phyloP scores from a whole-genome alignment of 805 yeast species.

The Candida maesae region DNA sequence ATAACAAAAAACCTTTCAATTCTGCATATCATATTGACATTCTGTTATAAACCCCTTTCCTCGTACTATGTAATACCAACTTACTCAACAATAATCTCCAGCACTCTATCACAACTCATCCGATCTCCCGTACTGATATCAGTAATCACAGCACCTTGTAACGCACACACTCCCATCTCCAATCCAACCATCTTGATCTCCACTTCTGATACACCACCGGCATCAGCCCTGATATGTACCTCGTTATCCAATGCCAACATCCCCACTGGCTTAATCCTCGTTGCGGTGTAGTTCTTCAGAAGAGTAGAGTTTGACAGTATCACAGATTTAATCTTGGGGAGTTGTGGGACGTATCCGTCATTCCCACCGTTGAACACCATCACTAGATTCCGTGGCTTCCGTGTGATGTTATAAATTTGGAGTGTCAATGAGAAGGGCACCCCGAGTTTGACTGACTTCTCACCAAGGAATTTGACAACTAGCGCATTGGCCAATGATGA shows the following conservation, averaged over 20 bases:
- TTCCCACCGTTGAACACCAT: conserved; percentile 33
- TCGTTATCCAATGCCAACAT: conserved; percentile 63
- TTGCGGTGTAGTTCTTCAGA: conserved; percentile 33
- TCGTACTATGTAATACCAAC: no score
- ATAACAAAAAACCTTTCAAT: no score
- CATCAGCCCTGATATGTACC: conserved; percentile 49
- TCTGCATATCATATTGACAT: no score
- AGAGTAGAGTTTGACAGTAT: conserved; percentile 24
- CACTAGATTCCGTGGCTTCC: conserved; percentile 47
- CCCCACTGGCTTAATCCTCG: conserved; percentile 47
- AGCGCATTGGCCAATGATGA: conserved; percentile 29
- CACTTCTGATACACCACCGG: conserved; percentile 61
- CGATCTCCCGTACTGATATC: conserved; percentile 65
- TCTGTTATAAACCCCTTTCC: no score
- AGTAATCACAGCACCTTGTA: conserved; percentile 62
- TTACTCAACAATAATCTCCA: conserved; percentile 54
- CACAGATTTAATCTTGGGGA: conserved; percentile 25
- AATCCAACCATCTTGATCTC: conserved; percentile 58
- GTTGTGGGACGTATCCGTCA: conserved; percentile 18
- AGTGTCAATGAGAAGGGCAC: conserved; percentile 58
- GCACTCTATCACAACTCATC: conserved; percentile 63
- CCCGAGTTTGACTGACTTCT: conserved; percentile 57
- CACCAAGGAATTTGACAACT: conserved; percentile 57
- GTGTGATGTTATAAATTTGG: conserved; percentile 59
- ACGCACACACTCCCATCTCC: conserved; percentile 57